Base-by-base conservation (phyloP, 345 rosid species). In the Anacardium occidentale region DNA sequence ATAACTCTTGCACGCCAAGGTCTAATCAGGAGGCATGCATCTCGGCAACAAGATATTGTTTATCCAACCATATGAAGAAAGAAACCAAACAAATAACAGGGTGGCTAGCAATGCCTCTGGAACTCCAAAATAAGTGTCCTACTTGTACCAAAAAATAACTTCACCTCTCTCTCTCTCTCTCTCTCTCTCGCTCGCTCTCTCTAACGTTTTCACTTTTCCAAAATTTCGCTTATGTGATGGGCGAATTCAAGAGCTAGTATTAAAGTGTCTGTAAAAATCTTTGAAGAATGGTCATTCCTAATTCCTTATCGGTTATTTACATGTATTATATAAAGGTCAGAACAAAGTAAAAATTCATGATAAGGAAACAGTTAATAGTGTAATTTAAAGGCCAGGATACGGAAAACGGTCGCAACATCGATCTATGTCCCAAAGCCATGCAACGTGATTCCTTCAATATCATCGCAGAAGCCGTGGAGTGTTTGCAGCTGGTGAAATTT, bases 1-100 rank as follows among this genome's bases (percentile, higher is more conserved):
- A 58, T 58, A 21, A 57, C 73, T 4, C 61, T 29, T 26, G 48
- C 74, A 60, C 66, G 74, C 74, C 10, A 13, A 20, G 64, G 64
- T 57, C 73, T 42, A 45, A 45, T 57, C 66, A 29, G 45, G 74
- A 26, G 64, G n/a, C 44, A 58, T 48, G n/a, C 44, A 58, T 29
- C 56, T 42, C 45, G 48, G 29, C 66, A 60, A 53, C 25, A 14
- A 2, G 45, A 50, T 32, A 32, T 60, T 29, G 13, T 3, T 20
- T 60, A n/a, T 13, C n/a, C n/a, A n/a, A n/a, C n/a, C 29, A 12
- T 11, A 29, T 24, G 7, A 45, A 66, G 74, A 71, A 66, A 60
- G n/a, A 59, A 70, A 59, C n/a, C 56, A 50, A 50, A 66, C 17
- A 51, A 51, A 48, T n/a, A 42, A 69, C 17, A 22, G 51, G 15